A percentile compares a stretch with the other conserved stretches of the same genome.
phyloP scores from a whole-genome alignment of 2,329 filamentous ascomycete genomes.

The Fonsecaea pedrosoi region DNA sequence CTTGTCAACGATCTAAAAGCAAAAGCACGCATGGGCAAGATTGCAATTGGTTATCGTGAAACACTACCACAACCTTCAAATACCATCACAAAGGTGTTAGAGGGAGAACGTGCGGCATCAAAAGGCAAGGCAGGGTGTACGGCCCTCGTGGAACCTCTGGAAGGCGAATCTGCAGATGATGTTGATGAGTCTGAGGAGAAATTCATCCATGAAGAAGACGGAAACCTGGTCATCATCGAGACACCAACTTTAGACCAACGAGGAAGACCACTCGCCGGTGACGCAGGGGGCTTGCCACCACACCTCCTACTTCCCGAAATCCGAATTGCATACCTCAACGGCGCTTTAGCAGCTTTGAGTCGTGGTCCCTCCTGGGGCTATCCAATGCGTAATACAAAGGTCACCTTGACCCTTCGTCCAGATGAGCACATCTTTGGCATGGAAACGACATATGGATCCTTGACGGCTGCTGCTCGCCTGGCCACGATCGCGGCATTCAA shows the following conservation, averaged over 20 bases:
- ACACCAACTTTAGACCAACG: conserved; percentile 58
- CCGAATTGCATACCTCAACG: conserved; percentile 70
- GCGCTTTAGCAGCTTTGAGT: conserved; percentile 80
- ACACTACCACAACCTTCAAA: conserved; percentile 67
- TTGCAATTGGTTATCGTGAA: conserved; percentile 96
- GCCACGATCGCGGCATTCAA: conserved; percentile 74
- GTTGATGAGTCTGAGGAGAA: conserved; percentile 35
- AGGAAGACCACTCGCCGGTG: conserved; percentile 48
- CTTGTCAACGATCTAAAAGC: conserved; percentile 88
- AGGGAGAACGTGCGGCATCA: conserved; percentile 81
- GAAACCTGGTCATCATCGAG: conserved; percentile 70
- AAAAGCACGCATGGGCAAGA: conserved; percentile 82
- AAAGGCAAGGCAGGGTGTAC: conserved; percentile 78
- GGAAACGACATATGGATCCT: conserved; percentile 70
- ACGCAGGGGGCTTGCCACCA: conserved; percentile 60
- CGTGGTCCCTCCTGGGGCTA: conserved; percentile 82
- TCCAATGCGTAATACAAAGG: conserved; percentile 76
- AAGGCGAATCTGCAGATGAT: conserved; percentile 40
- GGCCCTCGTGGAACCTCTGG: conserved; percentile 68
- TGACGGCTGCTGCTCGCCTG: conserved; percentile 70
- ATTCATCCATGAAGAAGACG: conserved; percentile 61
- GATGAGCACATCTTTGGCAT: conserved; percentile 68
- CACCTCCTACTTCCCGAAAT: conserved; percentile 59
- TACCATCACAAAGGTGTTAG: conserved; percentile 69
- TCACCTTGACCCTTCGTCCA: conserved; percentile 73